These are phyloP conservation scores for Cryptosporidium meleagridis DNA, from an alignment of 169 alveolate species.

Conservation along the genomic window DNA sequence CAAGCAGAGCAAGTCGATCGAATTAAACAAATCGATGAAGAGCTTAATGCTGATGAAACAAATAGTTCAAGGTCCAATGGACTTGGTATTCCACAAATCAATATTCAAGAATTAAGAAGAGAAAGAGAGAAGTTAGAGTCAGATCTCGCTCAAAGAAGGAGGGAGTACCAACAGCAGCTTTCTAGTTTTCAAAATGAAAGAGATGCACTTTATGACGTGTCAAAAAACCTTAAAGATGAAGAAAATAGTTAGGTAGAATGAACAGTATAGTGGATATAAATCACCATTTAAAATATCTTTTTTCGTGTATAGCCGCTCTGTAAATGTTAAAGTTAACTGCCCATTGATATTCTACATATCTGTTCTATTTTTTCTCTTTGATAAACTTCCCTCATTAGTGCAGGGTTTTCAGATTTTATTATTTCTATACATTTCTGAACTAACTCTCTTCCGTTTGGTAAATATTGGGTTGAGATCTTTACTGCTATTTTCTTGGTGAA, in stretches of 20 bases:
- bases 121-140: slow-evolving; percentile 43
- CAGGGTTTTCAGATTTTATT: slow-evolving; percentile 35
- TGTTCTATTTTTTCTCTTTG: slow-evolving; percentile 31
- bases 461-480: slow-evolving; percentile 32
- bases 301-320: background rate
- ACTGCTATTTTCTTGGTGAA: slow-evolving; percentile 44
- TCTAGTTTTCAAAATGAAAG: slow-evolving; percentile 48
- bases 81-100: background rate
- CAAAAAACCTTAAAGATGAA: slow-evolving; percentile 44
- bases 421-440: slow-evolving; percentile 44
- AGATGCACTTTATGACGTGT: slow-evolving; percentile 58
- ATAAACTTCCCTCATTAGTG: slow-evolving; percentile 49
- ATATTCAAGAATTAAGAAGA: slow-evolving; percentile 2
- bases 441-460: slow-evolving; percentile 34
- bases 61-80: slow-evolving; percentile 1
- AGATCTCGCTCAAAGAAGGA: slow-evolving; percentile 40
- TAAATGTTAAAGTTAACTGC: background rate
- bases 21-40: slow-evolving; percentile 59
- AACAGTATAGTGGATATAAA: background rate
- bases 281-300: background rate
- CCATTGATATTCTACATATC: slow-evolving; percentile 59
- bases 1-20: slow-evolving; percentile 67
- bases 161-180: slow-evolving; percentile 39
- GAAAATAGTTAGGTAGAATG: slow-evolving; percentile 38
- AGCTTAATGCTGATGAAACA: slow-evolving; percentile 27